Conservation (phyloP, 768 basidiomycete genomes). For the Paxillus involutus region DNA sequence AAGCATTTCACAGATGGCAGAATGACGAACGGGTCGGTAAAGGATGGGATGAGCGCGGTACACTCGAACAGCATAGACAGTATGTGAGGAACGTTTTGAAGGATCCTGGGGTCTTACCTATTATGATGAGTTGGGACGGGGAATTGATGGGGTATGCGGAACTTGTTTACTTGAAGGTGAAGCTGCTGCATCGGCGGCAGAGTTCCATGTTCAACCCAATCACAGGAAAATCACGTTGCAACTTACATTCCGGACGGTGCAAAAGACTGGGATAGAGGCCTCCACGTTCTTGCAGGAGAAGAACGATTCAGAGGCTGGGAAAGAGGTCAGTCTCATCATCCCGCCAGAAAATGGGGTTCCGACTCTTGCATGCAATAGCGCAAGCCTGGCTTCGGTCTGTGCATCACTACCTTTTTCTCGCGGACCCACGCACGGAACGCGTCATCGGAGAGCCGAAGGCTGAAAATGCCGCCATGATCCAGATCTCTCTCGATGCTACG, state of each 20-base stretch:
- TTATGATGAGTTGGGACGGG: slow-evolving; percentile 49
- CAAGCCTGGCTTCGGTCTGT: slow-evolving; percentile 27
- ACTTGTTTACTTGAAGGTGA: slow-evolving; percentile 46
- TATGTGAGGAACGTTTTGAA: slow-evolving; percentile 37
- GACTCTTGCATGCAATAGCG: slow-evolving; percentile 6
- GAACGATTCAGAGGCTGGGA: slow-evolving; percentile 43
- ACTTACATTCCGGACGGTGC: slow-evolving; percentile 27
- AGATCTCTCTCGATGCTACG: slow-evolving; percentile 9
- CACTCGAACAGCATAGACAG: slow-evolving; percentile 41
- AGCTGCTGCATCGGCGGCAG: not conserved
- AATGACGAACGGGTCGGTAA: slow-evolving; percentile 46
- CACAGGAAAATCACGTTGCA: slow-evolving; percentile 20
- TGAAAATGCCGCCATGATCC: slow-evolving; percentile 32
- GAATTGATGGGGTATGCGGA: slow-evolving; percentile 45
- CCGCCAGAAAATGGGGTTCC: not conserved
- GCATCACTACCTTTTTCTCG: slow-evolving; percentile 43
- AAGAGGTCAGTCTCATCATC: slow-evolving; percentile 34
- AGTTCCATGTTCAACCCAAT: not conserved
- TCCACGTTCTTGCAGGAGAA: slow-evolving; percentile 49
- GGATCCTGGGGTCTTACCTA: slow-evolving; percentile 39
- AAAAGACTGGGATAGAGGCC: slow-evolving; percentile 35
- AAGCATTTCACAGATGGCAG: slow-evolving; percentile 49
- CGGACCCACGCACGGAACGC: slow-evolving; percentile 40
- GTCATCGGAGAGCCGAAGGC: slow-evolving; percentile 44
- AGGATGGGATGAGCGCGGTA: slow-evolving; percentile 47